Conservation (phyloP, 495 filamentous ascomycete genomes). For the Evansstolkia leycettana region DNA sequence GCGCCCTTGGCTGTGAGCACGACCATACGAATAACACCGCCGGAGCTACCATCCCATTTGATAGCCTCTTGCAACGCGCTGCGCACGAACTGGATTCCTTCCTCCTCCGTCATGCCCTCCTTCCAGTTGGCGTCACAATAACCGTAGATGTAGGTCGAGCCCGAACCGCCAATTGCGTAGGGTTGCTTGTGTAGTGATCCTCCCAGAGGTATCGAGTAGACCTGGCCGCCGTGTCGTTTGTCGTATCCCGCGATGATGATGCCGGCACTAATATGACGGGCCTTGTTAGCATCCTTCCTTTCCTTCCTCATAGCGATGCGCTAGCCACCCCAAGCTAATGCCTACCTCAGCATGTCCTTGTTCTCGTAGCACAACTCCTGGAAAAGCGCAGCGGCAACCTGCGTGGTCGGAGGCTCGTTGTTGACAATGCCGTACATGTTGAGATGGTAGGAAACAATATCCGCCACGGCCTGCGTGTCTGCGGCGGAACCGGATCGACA, state of each 20-base stretch:
- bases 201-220: slow-evolving; percentile 93
- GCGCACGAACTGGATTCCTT: slow-evolving; percentile 90
- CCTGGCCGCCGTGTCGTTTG: slow-evolving; percentile 82
- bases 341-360: slow-evolving; percentile 79
- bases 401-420: slow-evolving; percentile 78
- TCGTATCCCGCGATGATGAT: slow-evolving; percentile 98
- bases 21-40: slow-evolving; percentile 94
- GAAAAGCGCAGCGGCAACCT: slow-evolving; percentile 87
- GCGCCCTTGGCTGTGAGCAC: slow-evolving; percentile 85
- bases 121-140: slow-evolving; percentile 96
- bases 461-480: slow-evolving; percentile 94
- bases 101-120: slow-evolving; percentile 86
- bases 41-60: slow-evolving; percentile 98
- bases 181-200: slow-evolving; percentile 95
- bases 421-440: slow-evolving; percentile 84
- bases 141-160: slow-evolving; percentile 98
- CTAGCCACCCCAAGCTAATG: too few relatives aligned
- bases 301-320: too few relatives aligned
- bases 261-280: slow-evolving; percentile 51
- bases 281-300: too few relatives aligned
- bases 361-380: slow-evolving; percentile 96
- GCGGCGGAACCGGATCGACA: slow-evolving; percentile 94
- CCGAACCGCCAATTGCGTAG: slow-evolving; percentile 92
- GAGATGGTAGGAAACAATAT: slow-evolving; percentile 93
- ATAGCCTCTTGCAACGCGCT: slow-evolving; percentile 82